Evolutionary conservation across 129 eudicot genomes (phyloP), one percentile per base, ranked within the genome.

Genomic region (Centella asiatica): DNA sequence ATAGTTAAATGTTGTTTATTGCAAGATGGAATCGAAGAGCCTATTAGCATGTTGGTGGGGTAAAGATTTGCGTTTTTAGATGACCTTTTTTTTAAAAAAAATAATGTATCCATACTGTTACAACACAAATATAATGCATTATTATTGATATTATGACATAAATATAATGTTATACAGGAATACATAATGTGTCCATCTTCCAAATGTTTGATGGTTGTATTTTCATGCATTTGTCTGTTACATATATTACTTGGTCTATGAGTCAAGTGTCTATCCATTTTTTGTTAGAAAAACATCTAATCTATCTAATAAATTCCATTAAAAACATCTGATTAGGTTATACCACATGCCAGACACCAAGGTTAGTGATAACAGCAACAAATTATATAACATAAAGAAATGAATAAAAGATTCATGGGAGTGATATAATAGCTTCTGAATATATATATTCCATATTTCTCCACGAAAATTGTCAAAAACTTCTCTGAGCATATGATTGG

Each of bases 171-270:
- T 10, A 13, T 37, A 37, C 42, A 37, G 8, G 12, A 11, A 37
- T 1, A 4, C 42, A 37, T 37, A 11, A 37, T 37, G 42, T 37
- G 15, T 42, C 15, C 5, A 15, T 42, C 13, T 11, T 2, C 15
- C 19, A 11, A 17, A n/a, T 42, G 46, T 42, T 52, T 52, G 64
- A 47, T 51, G 25, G 25, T 25, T 60, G 24, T 57, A 57, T 59
- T 17, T 34, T 42, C 56, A 32, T 49, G 37, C 44, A n/a, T 3
- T 11, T 36, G 58, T 34, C 56, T 27, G 33, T 36, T 47, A 32
- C 37, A 58, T 13, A 72, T 33, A 19, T 34, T 48, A 50, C 42
- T 56, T 46, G 51, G 50, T 23, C 29, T 44, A 15, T 39, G 60
- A 46, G 55, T 46, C 24, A 32, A 55, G 11, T 1, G 15, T 46